Base-by-base conservation (phyloP, 192 early-diverging fungal genomes). In the Coemansia sp. region DNA sequence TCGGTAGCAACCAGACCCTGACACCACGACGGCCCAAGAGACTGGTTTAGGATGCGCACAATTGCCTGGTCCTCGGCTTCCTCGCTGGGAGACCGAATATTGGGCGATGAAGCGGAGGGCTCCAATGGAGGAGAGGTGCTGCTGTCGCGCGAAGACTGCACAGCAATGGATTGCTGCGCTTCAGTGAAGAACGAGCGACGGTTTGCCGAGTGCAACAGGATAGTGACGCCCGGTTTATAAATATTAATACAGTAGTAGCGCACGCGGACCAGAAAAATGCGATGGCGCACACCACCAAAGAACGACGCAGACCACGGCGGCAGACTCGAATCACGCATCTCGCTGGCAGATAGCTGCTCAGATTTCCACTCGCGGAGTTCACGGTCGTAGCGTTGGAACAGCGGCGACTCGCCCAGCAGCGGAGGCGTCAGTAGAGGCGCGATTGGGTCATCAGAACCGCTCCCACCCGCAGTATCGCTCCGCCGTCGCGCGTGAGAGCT, bases 141-240 rank as follows among this genome's bases (percentile, higher is more conserved):
- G 28, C 32, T 38, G 44, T 65, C 52, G 7, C 56, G 38, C 18
- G 32, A 34, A n/a, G 49, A 26, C 5, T 41, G 54, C 14, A 49
- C 23, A 1, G 24, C 64, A 22, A 58, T 54, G 1, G 64, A 44
- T 8, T 61, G 51, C 49, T 64, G 62, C 10, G 59, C 59, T 21
- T 74, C 71, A 19, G 65, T 31, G 25, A 68, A 70, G n/a, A 77
- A 71, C 25, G 74, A 71, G 9, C 68, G 69, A 4, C 74, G 68
- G 62, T 77, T 77, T n/a, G 68, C 50, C 32, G 57, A 32, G 41
- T 77, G 74, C 48, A 77, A 23, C 16, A 77, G 26, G 3, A 64
- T 64, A 3, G 54, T 28, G n/a, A 71, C 41, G 10, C 60, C 59
- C 19, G 49, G 24, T 1, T 56, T 49, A 54, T 72, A 78, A 6